These are phyloP conservation scores for Debaryomyces singareniensis DNA, from an alignment of 1,139 yeast species.

Conservation along the genomic window DNA sequence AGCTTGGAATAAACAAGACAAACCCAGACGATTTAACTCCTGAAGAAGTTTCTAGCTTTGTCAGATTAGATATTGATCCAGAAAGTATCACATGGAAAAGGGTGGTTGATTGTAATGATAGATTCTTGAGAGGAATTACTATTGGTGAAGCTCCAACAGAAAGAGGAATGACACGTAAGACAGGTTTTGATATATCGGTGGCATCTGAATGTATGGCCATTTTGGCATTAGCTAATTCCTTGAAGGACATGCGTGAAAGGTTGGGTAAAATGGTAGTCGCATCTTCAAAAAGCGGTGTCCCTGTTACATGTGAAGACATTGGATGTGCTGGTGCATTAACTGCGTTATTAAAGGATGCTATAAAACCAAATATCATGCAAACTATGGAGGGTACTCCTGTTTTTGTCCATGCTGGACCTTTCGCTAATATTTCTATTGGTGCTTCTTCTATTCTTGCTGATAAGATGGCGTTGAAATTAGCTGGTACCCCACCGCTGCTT, in stretches of 20 bases:
- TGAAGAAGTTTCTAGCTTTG: slow-evolving; percentile 73
- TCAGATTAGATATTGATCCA: slow-evolving; percentile 87
- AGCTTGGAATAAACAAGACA: slow-evolving; percentile 75
- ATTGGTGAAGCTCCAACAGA: slow-evolving; percentile 94
- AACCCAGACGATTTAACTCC: slow-evolving; percentile 77
- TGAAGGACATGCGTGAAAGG: slow-evolving; percentile 83
- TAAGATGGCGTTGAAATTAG: slow-evolving; percentile 88
- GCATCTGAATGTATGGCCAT: slow-evolving; percentile 99
- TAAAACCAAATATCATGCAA: slow-evolving; percentile 97
- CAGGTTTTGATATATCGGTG: slow-evolving; percentile 95
- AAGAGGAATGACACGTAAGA: slow-evolving; percentile 79
- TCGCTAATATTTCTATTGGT: slow-evolving; percentile 96
- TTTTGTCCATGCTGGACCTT: slow-evolving; percentile 97
- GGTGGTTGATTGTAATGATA: slow-evolving; percentile 93
- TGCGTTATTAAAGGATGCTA: slow-evolving; percentile 92
- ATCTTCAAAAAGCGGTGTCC: slow-evolving; percentile 72
- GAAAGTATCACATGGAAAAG: slow-evolving; percentile 94
- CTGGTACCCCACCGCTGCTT: slow-evolving; percentile 56
- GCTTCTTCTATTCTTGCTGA: slow-evolving; percentile 95
- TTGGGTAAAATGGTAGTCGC: slow-evolving; percentile 91
- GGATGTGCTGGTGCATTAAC: slow-evolving; percentile 98
- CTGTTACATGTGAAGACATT: slow-evolving; percentile 91
- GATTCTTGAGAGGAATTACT: slow-evolving; percentile 87
- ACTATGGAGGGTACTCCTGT: slow-evolving; percentile 98
- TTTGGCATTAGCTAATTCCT: slow-evolving; percentile 78